Base-by-base conservation (phyloP, 164 flowering plant genomes). In the Cinnamomum chago region DNA sequence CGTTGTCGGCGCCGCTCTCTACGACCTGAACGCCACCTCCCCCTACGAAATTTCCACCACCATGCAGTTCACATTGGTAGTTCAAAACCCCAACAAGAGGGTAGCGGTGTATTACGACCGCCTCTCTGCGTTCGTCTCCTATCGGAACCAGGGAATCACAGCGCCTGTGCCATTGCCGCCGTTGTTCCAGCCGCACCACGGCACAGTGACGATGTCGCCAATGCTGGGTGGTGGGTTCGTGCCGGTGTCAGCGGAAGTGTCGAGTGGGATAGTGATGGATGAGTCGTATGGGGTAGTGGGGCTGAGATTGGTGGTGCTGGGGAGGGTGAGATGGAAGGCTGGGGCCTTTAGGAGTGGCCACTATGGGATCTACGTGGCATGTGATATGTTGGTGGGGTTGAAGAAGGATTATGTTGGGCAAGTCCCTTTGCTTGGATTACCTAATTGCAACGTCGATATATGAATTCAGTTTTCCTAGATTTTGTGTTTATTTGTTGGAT, bases 1-100 rank as follows among this genome's bases (percentile, higher is more conserved):
- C 4, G 92, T 92, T 2, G 82, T 81, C 20, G 80, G 81, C 7
- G 93, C 91, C 13, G 86, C 95, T 30, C 51, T 90, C 55, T 86
- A 86, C 76, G 80, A 81, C 40, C 87, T 92, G 74, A 89, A 87
- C 89, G 68, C 80, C 67, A 81, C 90, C 3, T 70, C 89, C 20
- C 83, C 85, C 15, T 77, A 88, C 3, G 70, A 78, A 70, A 50
- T 92, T 51, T 77, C 93, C 79, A 75, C 90, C 78, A 76, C 86
- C 82, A 76, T 91, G 84, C 97, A 92, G 82, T 87, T 94, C 87
- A 90, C 97, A 7, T 51, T 94, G 71, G 72, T 85, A 33, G 79
- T 88, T 2, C 80, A 90, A 25, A 94, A 94, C 85, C 89, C 97
- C 3, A 92, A 91, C 90, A 70, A 71, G 58, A 81, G 97, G 5